Evolutionary conservation across 2,329 filamentous ascomycete genomes (phyloP), one percentile per base, ranked within the genome.

Genomic region (Pseudocercospora eumusae): DNA sequence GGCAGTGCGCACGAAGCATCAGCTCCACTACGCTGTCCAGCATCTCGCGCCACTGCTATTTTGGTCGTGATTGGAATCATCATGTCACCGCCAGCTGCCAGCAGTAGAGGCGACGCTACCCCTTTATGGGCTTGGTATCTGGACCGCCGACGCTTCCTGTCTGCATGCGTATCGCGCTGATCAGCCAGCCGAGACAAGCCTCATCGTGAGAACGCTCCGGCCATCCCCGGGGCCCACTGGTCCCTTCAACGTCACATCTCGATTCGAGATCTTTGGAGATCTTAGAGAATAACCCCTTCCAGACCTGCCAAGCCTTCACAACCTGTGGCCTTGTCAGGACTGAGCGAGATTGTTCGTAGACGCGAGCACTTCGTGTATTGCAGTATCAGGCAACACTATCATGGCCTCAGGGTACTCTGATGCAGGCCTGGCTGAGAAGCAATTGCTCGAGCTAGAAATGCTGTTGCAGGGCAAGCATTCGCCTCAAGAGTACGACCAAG

Each of bases 401-500:
- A 56, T 56, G 53, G 53, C 53, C 13, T 45, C 18, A 11, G 33
- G 28, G 2, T 23, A 44, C 23, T 57, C 40, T 20, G 55, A 47
- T 57, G 55, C 18, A 15, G 55, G 33, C 21, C 20, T 57, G 6
- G 55, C 55, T 15, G 55, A 57, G 40, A 57, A 57, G 55, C 55
- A 57, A 28, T 45, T 57, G 55, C 55, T 44, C 10, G 55, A 57
- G 27, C 21, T 57, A 28, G 55, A 57, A 27, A 25, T 21, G 20
- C 33, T 57, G 10, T 18, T 57, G 40, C 55, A 50, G 25, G 47
- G 15, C 20, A 50, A 50, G 47, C 21, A 50, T 20, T 25, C 47
- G 15, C 47, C 20, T 27, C 47, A 7, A 25, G 47, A 27, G 28
- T 7, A 50, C 47, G 47, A 50, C 8, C 42, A 23, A 23, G 42